These are phyloP conservation scores for Knoxia roxburghii DNA, from an alignment of 257 asterid species.

Conservation along the genomic window DNA sequence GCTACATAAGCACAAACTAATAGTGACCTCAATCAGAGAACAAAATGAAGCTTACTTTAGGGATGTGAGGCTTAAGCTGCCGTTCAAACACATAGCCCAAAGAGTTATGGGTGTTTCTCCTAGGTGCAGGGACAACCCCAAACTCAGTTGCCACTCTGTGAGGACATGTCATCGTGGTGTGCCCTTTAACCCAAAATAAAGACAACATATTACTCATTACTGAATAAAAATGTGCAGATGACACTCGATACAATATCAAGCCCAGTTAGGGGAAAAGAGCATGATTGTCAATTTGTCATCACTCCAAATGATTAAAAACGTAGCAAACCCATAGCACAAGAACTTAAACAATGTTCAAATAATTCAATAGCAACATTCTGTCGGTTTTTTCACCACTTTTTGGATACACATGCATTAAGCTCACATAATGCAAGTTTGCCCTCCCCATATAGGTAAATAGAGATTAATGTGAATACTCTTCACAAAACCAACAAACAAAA, in stretches of 20 bases:
- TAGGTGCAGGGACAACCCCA: slow-evolving; percentile 76
- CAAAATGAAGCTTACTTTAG: slow-evolving; percentile 37
- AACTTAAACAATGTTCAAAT: neutral
- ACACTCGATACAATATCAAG: neutral
- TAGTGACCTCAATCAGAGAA: neutral
- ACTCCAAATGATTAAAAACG: neutral
- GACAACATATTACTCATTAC: neutral
- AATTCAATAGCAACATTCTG: neutral
- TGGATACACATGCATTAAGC: neutral
- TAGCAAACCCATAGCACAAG: neutral
- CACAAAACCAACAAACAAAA: neutral
- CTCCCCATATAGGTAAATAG: too few relatives aligned
- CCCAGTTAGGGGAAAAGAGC: neutral
- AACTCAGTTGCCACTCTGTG: slow-evolving; percentile 79
- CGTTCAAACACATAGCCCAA: slow-evolving; percentile 80
- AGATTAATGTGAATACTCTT: neutral
- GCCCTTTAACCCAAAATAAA: slow-evolving; percentile 54
- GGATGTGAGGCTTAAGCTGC: slow-evolving; percentile 52
- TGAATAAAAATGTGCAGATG: neutral
- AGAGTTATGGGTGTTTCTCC: slow-evolving; percentile 42
- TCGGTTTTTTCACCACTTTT: neutral
- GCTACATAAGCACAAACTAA: neutral
- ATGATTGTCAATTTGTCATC: neutral
- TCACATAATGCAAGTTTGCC: neutral
- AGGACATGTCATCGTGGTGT: slow-evolving; percentile 84